Base-by-base conservation (phyloP, 2,329 filamentous ascomycete genomes). In the Exophiala viscosa region DNA sequence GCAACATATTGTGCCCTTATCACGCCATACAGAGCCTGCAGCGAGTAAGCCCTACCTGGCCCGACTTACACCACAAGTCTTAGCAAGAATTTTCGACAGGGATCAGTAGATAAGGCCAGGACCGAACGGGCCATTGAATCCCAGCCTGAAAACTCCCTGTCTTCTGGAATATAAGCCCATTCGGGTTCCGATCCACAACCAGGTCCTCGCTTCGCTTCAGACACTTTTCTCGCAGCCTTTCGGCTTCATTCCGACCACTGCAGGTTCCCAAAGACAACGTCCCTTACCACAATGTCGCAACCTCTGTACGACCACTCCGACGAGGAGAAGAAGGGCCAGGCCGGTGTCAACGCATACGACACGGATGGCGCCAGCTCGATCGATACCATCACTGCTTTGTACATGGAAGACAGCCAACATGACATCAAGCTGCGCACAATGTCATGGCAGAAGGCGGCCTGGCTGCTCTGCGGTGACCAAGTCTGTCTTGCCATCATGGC, bases 341-440 rank as follows among this genome's bases (percentile, higher is more conserved):
- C 13, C 14, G 47, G n/a, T 31, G 46, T 68, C 35, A 64, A 58
- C 5, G 64, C 62, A 2, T 54, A 69, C 48, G 54, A 68, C 38
- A 52, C 57, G 38, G 64, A 67, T 62, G 65, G 66, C 66, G 50
- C 33, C 57, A 41, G 39, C 45, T 50, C 28, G 11, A 32, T 36
- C 15, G 15, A 31, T 13, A 20, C 15, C 31, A 45, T 39, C 32
- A 20, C 33, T n/a, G 42, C 38, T n/a, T 11, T 42, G 40, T 14
- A 39, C 23, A 17, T 54, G 42, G 15, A 42, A 69, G 74, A 76
- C 58, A 73, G 75, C 56, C 57, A 64, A 42, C 74, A 77, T 68
- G 76, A 78, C 3, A 79, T 79, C 65, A 72, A 76, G 60, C 71
- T 79, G 10, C 70, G 76, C n/a, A 77, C 74, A 1, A 77, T 77